Conservation (phyloP, 768 basidiomycete species). For the Clathrus columnatus region DNA sequence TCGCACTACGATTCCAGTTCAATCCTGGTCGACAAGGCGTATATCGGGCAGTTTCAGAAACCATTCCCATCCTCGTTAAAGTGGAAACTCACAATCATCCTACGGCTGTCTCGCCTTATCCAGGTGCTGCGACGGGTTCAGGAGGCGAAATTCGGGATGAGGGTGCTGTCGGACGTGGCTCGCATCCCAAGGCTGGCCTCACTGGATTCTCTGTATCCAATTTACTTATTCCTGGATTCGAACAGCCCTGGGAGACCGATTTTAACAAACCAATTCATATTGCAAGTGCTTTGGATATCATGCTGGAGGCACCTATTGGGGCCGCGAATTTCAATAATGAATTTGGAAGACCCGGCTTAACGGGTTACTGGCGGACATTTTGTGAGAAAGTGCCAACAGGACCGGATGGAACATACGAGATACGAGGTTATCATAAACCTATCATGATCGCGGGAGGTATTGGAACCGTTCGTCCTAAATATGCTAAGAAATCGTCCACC, state of each 20-base stretch:
- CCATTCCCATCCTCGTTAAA: constrained; percentile 87
- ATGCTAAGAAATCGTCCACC: constrained; percentile 58
- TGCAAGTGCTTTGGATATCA: constrained; percentile 90
- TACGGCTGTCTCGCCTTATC: constrained; percentile 95
- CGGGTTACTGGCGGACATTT: constrained; percentile 95
- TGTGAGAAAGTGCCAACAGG: constrained; percentile 60
- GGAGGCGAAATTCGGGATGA: constrained; percentile 99
- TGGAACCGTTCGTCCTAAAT: constrained; percentile 82
- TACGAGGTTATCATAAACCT: constrained; percentile 97
- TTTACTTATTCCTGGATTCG: constrained; percentile 82
- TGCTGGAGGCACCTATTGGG: constrained; percentile 93
- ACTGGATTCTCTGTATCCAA: constrained; percentile 91
- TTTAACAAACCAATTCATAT: constrained; percentile 88
- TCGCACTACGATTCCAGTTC: constrained; percentile 63
- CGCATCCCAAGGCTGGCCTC: constrained; percentile 93
- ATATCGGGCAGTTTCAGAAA: constrained; percentile 55
- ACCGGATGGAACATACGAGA: constrained; percentile 42
- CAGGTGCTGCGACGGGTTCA: constrained; percentile 97
- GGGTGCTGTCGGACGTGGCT: constrained; percentile 90
- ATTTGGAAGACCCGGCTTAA: constrained; percentile 86
- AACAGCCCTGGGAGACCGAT: constrained; percentile 94
- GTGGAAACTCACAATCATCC: constrained; percentile 99
- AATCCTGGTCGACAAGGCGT: constrained; percentile 27
- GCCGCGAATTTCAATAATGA: constrained; percentile 98
- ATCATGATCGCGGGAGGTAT: constrained; percentile 99